These are phyloP conservation scores for Turnera subulata DNA, from an alignment of 345 rosid genomes.

Conservation along the genomic window DNA sequence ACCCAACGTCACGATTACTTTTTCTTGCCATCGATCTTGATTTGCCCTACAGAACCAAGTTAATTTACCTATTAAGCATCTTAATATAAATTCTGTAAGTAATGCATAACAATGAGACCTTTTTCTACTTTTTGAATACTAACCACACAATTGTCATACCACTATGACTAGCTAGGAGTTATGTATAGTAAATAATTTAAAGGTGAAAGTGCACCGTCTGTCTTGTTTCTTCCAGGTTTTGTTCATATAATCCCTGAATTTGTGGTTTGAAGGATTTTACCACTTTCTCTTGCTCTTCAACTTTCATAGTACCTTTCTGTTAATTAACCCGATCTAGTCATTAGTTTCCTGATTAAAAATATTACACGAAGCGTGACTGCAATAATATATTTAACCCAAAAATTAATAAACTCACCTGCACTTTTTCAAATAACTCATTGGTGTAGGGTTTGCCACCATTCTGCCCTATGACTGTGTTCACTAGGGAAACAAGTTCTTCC, in stretches of 20 bases:
- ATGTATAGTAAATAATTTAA: too few relatives aligned
- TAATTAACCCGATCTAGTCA: slow-evolving; percentile 5
- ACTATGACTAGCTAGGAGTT: too few relatives aligned
- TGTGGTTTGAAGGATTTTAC: slow-evolving; percentile 41
- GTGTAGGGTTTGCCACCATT: slow-evolving; percentile 76
- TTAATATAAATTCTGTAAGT: too few relatives aligned
- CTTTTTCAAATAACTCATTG: slow-evolving; percentile 64
- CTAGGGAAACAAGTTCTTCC: slow-evolving; percentile 56
- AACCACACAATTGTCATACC: too few relatives aligned
- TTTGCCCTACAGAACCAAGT: too few relatives aligned
- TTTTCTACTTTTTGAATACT: too few relatives aligned
- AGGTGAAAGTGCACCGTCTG: slow-evolving; percentile 42
- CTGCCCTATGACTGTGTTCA: slow-evolving; percentile 40
- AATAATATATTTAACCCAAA: too few relatives aligned
- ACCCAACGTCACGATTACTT: too few relatives aligned
- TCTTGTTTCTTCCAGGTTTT: slow-evolving; percentile 56
- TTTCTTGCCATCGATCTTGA: too few relatives aligned
- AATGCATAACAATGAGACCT: too few relatives aligned
- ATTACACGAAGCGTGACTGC: background rate
- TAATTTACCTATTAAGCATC: too few relatives aligned
- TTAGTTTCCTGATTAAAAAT: background rate
- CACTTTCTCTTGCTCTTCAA: slow-evolving; percentile 37
- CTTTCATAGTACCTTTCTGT: slow-evolving; percentile 63
- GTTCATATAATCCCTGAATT: slow-evolving; percentile 52
- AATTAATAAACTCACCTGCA: slow-evolving; percentile 36